Percentiles rank a stretch among this genome's conserved stretches.
Conservation (phyloP, 306 rosid species). For the Rosa persica region DNA sequence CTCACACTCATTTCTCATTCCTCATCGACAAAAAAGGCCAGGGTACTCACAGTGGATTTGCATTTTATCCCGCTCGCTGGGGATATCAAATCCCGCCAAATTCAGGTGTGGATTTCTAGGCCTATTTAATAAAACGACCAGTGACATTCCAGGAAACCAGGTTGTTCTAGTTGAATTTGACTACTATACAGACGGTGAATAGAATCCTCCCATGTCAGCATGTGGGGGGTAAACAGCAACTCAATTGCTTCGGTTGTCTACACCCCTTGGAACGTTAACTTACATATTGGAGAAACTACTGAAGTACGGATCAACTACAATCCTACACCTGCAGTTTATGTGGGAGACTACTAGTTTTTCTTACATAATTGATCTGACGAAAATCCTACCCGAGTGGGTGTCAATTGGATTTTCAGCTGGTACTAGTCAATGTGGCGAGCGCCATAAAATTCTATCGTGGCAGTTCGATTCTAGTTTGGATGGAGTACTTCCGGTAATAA, state of each 20-base stretch:
- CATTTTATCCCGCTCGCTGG: background rate
- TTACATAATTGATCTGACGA: background rate
- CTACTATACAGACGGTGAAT: background rate
- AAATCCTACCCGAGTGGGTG: background rate
- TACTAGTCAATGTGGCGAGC: background rate
- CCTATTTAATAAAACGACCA: background rate
- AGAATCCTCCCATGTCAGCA: background rate
- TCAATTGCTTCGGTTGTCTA: background rate
- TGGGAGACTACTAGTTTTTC: background rate
- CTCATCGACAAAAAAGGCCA: background rate
- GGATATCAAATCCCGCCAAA: background rate
- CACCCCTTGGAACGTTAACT: background rate
- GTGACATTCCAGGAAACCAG: background rate
- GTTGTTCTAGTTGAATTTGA: background rate
- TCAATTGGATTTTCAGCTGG: background rate
- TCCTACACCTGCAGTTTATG: background rate
- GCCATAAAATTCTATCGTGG: background rate
- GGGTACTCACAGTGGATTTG: background rate
- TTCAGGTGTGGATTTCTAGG: background rate
- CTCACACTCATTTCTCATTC: slow-evolving; percentile 28
- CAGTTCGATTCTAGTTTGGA: background rate
- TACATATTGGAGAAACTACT: background rate
- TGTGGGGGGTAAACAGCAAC: background rate
- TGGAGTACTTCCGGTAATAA: background rate
- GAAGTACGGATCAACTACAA: background rate